A percentile compares a stretch with the other conserved stretches of the same genome.
Evolutionary conservation across 164 flowering plant species (phyloP).

Genomic region (Vitis riparia): DNA sequence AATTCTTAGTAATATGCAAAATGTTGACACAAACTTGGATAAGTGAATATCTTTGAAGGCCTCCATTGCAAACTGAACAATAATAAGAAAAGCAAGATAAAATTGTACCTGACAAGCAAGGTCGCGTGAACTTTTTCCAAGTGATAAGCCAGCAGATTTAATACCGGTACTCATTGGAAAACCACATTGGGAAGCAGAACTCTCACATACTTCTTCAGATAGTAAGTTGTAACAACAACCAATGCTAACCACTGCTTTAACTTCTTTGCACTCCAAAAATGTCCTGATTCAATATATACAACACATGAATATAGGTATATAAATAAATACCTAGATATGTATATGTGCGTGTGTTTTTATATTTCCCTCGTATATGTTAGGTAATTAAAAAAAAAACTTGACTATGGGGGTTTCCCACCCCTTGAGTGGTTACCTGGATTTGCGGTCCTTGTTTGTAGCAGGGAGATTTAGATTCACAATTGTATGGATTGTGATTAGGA

Average conservation of each 20-base stretch:
- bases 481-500: too few species aligned
- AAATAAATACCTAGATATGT: too few species aligned
- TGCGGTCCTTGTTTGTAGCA: too few species aligned
- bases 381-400: too few species aligned
- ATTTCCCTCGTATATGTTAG: too few species aligned
- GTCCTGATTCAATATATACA: constrained; percentile 41
- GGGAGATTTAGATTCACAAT: too few species aligned
- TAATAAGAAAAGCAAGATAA: background rate
- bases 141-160: constrained; percentile 38
- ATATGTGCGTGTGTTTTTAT: too few species aligned
- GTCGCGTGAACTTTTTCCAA: constrained; percentile 80
- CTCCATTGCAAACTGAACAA: background rate
- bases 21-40: too few species aligned
- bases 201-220: constrained; percentile 49
- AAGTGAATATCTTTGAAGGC: background rate
- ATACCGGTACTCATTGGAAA: constrained; percentile 76
- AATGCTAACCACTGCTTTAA: constrained; percentile 78
- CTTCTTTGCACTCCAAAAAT: constrained; percentile 66
- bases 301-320: too few species aligned
- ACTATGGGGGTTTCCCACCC: too few species aligned
- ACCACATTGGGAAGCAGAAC: constrained; percentile 39
- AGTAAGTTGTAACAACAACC: constrained; percentile 95
- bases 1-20: too few species aligned
- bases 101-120: constrained; percentile 86
- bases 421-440: too few species aligned